These are phyloP conservation scores for Candida schatavii DNA, from an alignment of 805 yeast species.

Conservation along the genomic window DNA sequence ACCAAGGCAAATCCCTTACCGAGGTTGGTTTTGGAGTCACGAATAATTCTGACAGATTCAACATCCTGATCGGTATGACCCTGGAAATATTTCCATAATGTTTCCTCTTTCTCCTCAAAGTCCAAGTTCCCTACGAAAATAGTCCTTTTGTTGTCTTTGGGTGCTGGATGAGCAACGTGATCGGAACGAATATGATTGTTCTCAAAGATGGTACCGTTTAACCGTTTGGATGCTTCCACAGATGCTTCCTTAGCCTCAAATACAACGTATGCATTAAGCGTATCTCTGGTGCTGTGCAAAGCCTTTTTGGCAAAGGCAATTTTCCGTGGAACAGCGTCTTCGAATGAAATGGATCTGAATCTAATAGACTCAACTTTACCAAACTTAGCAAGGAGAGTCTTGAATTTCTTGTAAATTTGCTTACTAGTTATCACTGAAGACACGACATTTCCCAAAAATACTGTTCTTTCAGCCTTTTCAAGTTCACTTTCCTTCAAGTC, in stretches of 20 bases:
- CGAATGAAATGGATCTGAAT: slow-evolving; percentile 88
- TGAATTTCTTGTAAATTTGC: slow-evolving; percentile 58
- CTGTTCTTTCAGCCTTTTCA: slow-evolving; percentile 77
- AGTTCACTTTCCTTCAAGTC: slow-evolving; percentile 70
- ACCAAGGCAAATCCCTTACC: slow-evolving; percentile 98
- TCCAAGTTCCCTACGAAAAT: slow-evolving; percentile 92
- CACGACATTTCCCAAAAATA: slow-evolving; percentile 86
- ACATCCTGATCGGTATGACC: slow-evolving; percentile 48
- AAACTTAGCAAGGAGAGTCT: slow-evolving; percentile 51
- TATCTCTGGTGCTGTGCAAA: slow-evolving; percentile 71
- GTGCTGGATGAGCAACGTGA: slow-evolving; percentile 87
- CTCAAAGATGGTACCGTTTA: slow-evolving; percentile 68
- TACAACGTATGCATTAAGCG: slow-evolving; percentile 87
- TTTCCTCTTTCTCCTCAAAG: slow-evolving; percentile 89
- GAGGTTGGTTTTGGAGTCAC: slow-evolving; percentile 90
- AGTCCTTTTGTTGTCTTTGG: slow-evolving; percentile 78
- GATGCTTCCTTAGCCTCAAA: slow-evolving; percentile 55
- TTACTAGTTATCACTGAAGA: slow-evolving; percentile 63
- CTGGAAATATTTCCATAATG: slow-evolving; percentile 78
- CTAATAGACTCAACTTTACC: slow-evolving; percentile 73
- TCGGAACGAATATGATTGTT: slow-evolving; percentile 85
- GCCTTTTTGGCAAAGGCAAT: slow-evolving; percentile 83
- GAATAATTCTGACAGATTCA: slow-evolving; percentile 83
- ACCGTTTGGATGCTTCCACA: slow-evolving; percentile 39
- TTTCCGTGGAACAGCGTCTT: slow-evolving; percentile 85